Conservation (phyloP, 148 eudicot genomes). For the Rhododendron griersonianum region DNA sequence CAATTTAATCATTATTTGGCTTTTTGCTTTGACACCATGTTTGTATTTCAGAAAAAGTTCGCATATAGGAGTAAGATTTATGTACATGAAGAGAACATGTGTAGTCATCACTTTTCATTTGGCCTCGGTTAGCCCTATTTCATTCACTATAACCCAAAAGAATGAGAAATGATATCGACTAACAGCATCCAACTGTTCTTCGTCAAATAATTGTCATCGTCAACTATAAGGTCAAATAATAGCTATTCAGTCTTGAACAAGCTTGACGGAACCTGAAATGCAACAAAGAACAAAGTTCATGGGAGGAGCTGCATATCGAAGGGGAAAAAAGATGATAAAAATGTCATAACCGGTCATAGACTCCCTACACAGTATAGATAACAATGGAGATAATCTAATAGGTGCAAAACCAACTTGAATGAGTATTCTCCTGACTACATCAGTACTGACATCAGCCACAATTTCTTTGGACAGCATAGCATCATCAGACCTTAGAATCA, state of each 20-base stretch:
- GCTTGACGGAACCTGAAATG: constrained; percentile 38
- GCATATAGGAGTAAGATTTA: neutral
- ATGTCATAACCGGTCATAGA: neutral
- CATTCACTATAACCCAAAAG: neutral
- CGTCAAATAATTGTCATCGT: neutral
- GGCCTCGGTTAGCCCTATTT: neutral
- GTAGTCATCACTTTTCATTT: neutral
- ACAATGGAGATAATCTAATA: neutral
- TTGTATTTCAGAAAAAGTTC: neutral
- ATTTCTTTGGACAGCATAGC: neutral
- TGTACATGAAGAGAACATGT: neutral
- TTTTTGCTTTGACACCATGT: neutral
- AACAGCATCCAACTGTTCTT: neutral
- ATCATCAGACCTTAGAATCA: neutral
- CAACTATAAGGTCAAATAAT: neutral
- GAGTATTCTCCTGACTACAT: neutral
- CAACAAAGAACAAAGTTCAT: constrained; percentile 6
- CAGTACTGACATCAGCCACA: neutral
- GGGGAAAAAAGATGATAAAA: neutral
- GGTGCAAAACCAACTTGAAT: neutral
- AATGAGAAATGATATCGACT: neutral
- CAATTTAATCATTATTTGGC: neutral
- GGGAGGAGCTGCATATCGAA: neutral
- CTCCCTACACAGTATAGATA: neutral
- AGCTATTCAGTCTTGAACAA: constrained; percentile 22